These are phyloP conservation scores for Zoysia matrella DNA, from an alignment of 202 grass and related monocot species.

Conservation along the genomic window DNA sequence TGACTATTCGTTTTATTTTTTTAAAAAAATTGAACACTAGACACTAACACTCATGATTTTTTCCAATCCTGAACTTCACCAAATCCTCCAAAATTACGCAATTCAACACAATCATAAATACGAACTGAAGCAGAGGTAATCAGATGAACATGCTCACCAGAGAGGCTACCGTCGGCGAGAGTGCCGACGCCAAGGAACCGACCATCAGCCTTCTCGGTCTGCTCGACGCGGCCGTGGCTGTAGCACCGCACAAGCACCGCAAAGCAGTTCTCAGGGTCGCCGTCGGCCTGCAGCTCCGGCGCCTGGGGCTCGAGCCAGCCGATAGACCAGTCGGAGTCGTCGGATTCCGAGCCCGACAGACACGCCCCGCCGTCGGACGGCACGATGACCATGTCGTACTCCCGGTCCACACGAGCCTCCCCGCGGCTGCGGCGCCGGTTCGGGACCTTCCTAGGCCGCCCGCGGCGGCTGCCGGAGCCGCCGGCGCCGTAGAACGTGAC, in stretches of 20 bases:
- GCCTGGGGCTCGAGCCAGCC: slow-evolving; percentile 83
- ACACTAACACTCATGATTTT: slow-evolving; percentile 3
- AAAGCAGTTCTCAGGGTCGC: slow-evolving; percentile 61
- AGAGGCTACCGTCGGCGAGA: slow-evolving; percentile 39
- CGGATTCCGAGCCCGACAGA: slow-evolving; percentile 75
- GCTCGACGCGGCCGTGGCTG: slow-evolving; percentile 45
- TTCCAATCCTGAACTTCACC: background rate
- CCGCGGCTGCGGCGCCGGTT: slow-evolving; percentile 57
- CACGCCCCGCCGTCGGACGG: slow-evolving; percentile 84
- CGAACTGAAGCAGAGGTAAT: too few species aligned
- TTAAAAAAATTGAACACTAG: too few species aligned
- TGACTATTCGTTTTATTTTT: background rate
- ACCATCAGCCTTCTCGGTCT: slow-evolving; percentile 30
- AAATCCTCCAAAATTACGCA: slow-evolving; percentile 29
- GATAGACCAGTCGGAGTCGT: slow-evolving; percentile 88
- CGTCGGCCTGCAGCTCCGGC: slow-evolving; percentile 63
- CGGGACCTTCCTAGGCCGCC: slow-evolving; percentile 44
- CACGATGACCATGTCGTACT: slow-evolving; percentile 88
- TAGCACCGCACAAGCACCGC: slow-evolving; percentile 86
- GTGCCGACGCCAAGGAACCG: slow-evolving; percentile 33
- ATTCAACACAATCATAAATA: too few species aligned
- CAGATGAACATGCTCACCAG: slow-evolving; percentile 34
- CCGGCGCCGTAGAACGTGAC: slow-evolving; percentile 43
- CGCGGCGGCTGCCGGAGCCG: background rate
- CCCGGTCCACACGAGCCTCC: slow-evolving; percentile 63